A percentile compares a stretch with the other conserved stretches of the same genome.
Evolutionary conservation across 2,329 filamentous ascomycete species (phyloP).

Genomic region (Neofusicoccum laricinum): DNA sequence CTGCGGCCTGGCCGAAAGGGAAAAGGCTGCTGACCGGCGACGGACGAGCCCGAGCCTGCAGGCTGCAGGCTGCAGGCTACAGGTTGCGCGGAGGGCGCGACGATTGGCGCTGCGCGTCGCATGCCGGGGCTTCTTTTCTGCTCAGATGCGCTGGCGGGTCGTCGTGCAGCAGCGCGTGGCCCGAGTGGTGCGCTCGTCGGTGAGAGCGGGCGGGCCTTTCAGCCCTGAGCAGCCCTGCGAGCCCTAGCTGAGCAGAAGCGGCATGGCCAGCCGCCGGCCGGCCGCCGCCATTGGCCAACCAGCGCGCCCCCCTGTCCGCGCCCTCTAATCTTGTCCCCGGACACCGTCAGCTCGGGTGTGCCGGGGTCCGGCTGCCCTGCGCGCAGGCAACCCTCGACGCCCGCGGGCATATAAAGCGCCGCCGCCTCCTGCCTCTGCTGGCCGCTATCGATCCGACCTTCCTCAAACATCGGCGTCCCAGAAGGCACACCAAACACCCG

Average conservation of each 20-base stretch:
- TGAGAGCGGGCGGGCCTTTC: not conserved
- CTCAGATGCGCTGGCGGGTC: slow-evolving; percentile 7
- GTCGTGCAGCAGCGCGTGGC: not conserved
- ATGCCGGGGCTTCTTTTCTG: not conserved
- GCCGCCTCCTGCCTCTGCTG: not conserved
- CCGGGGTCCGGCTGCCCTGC: not conserved
- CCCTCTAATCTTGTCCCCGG: slow-evolving; percentile 4
- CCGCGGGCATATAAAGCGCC: not conserved
- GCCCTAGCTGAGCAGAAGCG: not conserved
- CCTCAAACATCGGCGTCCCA: not conserved
- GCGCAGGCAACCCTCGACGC: too few relatives aligned
- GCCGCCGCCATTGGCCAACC: not conserved
- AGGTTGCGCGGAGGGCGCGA: too few relatives aligned
- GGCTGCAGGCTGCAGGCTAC: too few relatives aligned
- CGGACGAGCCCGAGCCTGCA: not conserved
- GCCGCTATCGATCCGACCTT: not conserved
- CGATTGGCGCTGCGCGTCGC: not conserved
- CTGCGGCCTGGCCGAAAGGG: not conserved
- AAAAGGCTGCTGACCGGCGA: not conserved
- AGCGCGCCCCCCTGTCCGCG: not conserved
- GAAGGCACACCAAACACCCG: not conserved
- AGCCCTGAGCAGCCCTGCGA: not conserved
- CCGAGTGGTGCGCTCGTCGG: slow-evolving; percentile 2
- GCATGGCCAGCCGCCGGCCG: not conserved
- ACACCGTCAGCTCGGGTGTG: not conserved